These are phyloP conservation scores for Rhododendron henanense DNA, from an alignment of 148 eudicot species.

Conservation along the genomic window DNA sequence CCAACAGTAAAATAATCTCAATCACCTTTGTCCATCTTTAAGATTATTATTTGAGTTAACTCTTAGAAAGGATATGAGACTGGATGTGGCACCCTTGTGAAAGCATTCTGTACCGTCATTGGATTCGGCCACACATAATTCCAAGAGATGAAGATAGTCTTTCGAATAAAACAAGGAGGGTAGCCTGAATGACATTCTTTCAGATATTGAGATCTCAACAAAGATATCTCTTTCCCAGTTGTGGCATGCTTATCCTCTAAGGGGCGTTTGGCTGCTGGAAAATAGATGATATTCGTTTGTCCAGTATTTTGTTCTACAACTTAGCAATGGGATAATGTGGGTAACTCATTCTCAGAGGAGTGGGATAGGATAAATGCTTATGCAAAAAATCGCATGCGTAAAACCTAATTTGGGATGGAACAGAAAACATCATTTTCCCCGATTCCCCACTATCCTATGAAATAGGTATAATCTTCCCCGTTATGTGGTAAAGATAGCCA, in stretches of 20 bases:
- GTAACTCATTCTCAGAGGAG: not conserved
- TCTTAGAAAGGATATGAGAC: slow-evolving; percentile 5
- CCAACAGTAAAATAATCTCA: not conserved
- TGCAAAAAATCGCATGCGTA: not conserved
- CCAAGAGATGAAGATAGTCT: slow-evolving; percentile 12
- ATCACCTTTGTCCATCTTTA: not conserved
- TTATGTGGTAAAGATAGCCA: not conserved
- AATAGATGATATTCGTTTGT: not conserved
- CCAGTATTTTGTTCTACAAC: not conserved
- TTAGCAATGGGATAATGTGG: not conserved
- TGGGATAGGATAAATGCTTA: not conserved
- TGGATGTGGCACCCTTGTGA: slow-evolving; percentile 29
- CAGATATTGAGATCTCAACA: slow-evolving; percentile 7
- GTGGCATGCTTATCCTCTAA: slow-evolving; percentile 14
- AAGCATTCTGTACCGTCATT: slow-evolving; percentile 16
- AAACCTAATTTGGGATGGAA: not conserved
- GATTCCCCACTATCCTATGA: not conserved
- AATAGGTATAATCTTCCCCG: not conserved
- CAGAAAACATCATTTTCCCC: not conserved
- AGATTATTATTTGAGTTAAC: slow-evolving; percentile 13
- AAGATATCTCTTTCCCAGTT: not conserved
- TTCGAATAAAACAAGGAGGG: slow-evolving; percentile 11
- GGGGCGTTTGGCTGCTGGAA: not conserved
- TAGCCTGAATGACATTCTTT: not conserved
- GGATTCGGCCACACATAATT: slow-evolving; percentile 24